Evolutionary conservation across 2,329 filamentous ascomycete genomes (phyloP).

Genomic region (Didymella glomerata): DNA sequence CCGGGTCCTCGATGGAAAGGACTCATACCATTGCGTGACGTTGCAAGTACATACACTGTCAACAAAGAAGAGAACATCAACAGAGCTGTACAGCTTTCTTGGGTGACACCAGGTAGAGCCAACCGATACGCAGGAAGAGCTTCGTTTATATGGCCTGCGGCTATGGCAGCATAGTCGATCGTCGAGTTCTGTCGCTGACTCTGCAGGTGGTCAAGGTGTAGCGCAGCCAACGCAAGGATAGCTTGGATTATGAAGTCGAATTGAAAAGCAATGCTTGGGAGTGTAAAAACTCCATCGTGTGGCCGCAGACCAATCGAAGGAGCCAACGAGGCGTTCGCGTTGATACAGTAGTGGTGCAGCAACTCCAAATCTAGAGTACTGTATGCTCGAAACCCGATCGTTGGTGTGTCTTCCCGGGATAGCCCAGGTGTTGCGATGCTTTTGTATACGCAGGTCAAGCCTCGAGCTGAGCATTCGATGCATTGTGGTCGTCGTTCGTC

Average conservation of each 20-base stretch:
- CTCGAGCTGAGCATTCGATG: background rate
- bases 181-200: background rate
- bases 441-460: conserved; percentile 1
- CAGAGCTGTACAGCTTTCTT: conserved; percentile 5
- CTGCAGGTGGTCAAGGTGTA: conserved; percentile 2
- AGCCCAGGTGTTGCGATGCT: background rate
- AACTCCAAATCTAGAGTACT: conserved; percentile 3
- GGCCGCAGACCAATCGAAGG: background rate
- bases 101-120: background rate
- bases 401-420: background rate
- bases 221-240: conserved; percentile 1
- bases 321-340: background rate
- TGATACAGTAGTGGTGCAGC: conserved; percentile 7
- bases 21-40: background rate
- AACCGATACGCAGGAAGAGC: conserved; percentile 3
- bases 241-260: conserved; percentile 1
- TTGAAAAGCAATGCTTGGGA: conserved; percentile 1
- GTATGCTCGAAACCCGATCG: background rate
- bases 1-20: background rate
- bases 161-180: background rate
- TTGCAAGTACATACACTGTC: conserved; percentile 4
- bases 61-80: conserved; percentile 3
- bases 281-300: background rate
- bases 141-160: background rate
- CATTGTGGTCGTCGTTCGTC: conserved; percentile 3